Percentiles rank a stretch among this genome's conserved stretches.
Conservation (phyloP, 441 rosid genomes). For the Pelargonium australe region DNA sequence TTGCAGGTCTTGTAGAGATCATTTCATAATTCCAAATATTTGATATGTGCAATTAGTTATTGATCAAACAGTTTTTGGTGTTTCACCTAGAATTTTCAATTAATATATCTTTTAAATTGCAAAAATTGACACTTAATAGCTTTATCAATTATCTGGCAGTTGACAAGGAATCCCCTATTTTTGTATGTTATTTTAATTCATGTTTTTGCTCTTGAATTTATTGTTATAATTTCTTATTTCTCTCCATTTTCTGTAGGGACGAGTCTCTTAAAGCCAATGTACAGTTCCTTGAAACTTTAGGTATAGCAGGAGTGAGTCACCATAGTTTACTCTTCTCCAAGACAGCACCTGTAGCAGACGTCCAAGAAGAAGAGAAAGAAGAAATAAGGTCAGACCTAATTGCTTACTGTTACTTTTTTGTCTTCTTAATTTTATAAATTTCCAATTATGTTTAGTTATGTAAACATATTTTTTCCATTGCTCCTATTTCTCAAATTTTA, state of each 20-base stretch:
- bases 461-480: too few relatives aligned
- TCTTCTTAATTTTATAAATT: too few relatives aligned
- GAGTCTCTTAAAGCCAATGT: constrained; percentile 51
- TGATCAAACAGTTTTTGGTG: too few relatives aligned
- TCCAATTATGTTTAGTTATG: too few relatives aligned
- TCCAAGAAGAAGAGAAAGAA: constrained; percentile 47
- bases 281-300: constrained; percentile 61
- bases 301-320: constrained; percentile 91
- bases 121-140: background rate
- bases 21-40: too few relatives aligned
- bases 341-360: constrained; percentile 55
- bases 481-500: too few relatives aligned
- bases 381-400: constrained; percentile 41
- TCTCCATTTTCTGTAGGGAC: constrained; percentile 40
- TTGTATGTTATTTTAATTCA: background rate
- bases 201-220: background rate
- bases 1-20: too few relatives aligned
- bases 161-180: too few relatives aligned
- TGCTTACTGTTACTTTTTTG: background rate
- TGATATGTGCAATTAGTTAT: too few relatives aligned
- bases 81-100: background rate
- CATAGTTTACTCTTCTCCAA: constrained; percentile 93
- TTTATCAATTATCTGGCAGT: background rate
- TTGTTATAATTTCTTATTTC: constrained; percentile 9
- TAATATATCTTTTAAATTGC: background rate